Base-by-base conservation (phyloP, 2,329 filamentous ascomycete genomes). In the Davidsoniella virescens region DNA sequence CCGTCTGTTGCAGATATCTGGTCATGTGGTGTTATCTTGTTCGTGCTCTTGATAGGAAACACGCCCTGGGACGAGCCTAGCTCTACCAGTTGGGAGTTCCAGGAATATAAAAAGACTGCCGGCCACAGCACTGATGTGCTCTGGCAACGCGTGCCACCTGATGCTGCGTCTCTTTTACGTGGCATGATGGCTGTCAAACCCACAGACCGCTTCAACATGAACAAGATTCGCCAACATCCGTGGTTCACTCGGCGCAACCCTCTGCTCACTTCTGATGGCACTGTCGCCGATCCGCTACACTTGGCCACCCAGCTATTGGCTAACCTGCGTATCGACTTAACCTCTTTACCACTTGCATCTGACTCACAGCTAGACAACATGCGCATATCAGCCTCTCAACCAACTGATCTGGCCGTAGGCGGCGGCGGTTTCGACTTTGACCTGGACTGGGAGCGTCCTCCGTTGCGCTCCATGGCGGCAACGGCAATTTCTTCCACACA, bases 51-150 rank as follows among this genome's bases (percentile, higher is more conserved):
- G 3, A 87, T 94, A 1, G 92, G 92, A 8, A 98, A 98, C 62
- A 98, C 92, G 2, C 92, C 92, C 0, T 98, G 92, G 92, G 92
- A 96, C 60, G 85, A 92, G 61, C 92, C 92, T 0, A 90, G 87
- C 2, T 68, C 75, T 36, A 73, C 78, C 52, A 95, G 87, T 62
- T 94, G 85, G 70, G 92, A 98, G 65, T 98, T 84, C 58, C 77
- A 84, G 58, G 87, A 95, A 64, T 98, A 94, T 62, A 70, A 84
- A 39, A 76, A 78, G 52, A 86, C 79, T 1, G 80, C 82, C 48
- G 86, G 87, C n/a, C 78, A 80, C 55, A 90, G 85, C 56, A 76
- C 76, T 2, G 92, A 98, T 61, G 81, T 85, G 50, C 70, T 96
- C 2, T 98, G 92, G 92, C 68, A 78, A 56, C 78, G 81, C 51